Base-by-base conservation (phyloP, 768 basidiomycete genomes). In the Hericium rajendrae region DNA sequence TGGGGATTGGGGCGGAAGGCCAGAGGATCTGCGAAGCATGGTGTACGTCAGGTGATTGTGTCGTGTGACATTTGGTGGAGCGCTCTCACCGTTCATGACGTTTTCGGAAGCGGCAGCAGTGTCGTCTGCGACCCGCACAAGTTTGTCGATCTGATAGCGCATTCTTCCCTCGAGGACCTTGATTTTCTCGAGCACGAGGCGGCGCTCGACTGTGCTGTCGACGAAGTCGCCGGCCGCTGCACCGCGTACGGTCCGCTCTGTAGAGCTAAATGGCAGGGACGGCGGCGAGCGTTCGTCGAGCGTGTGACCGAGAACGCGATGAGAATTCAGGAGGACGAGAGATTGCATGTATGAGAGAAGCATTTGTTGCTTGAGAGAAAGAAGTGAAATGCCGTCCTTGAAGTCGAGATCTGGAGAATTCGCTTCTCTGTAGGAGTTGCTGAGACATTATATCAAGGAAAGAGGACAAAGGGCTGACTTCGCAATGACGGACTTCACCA, bases 81-180 rank as follows among this genome's bases (percentile, higher is more conserved):
- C 77, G 57, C 6, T 32, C 32, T 32, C 64, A 90, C 91, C 92
- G 59, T 91, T 83, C 5, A 75, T 70, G 13, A 75, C 70, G 52
- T 67, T 72, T n/a, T 50, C 20, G 60, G 74, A 70, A 22, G 74
- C 65, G 0, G 72, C 70, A 16, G 71, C 60, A 2, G 77, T 73
- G 62, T 88, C 85, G 57, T 86, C 82, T 1, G 91, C 86, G 5
- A 89, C 71, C 59, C 82, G 79, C 26, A 94, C 81, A 16, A 99
- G 81, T 68, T 98, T 97, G 63, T 97, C 93, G 64, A 99, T 91
- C 69, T 98, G 97, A 69, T 99, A 97, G 51, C 80, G 83, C 79
- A 99, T 88, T 66, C 89, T 85, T 54, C 77, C 76, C 70, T 98
- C 94, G 22, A 99, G 77, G 0, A 82, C 78, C 58, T 86, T 86